Conservation (phyloP, 2,329 filamentous ascomycete species). For the Diplodia seriata region DNA sequence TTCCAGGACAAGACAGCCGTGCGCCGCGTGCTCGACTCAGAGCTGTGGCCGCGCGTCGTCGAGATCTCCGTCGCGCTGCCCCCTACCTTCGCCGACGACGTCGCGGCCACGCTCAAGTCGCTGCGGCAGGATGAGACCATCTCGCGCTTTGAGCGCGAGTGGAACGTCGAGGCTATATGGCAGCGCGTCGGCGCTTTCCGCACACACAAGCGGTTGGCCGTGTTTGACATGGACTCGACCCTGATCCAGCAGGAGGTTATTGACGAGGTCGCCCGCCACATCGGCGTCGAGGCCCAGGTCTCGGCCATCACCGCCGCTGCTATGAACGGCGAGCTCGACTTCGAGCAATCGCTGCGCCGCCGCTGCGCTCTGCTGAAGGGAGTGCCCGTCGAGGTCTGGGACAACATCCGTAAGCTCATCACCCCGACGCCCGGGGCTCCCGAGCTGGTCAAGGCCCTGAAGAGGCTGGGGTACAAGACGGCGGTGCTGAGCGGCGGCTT, state of each 20-base stretch:
- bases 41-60: constrained; percentile 67
- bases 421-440: constrained; percentile 82
- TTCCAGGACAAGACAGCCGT: constrained; percentile 57
- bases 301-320: constrained; percentile 88
- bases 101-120: constrained; percentile 64
- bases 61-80: constrained; percentile 70
- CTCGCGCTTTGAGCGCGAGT: constrained; percentile 81
- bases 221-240: constrained; percentile 99
- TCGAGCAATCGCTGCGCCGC: constrained; percentile 80
- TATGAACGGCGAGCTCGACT: constrained; percentile 96
- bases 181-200: constrained; percentile 77
- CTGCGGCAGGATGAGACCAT: constrained; percentile 81
- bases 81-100: constrained; percentile 43
- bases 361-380: constrained; percentile 82
- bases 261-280: constrained; percentile 85
- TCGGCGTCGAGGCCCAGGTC: constrained; percentile 75
- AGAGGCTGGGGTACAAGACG: constrained; percentile 80
- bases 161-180: constrained; percentile 85
- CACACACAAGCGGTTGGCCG: constrained; percentile 81
- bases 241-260: constrained; percentile 98
- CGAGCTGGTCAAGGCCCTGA: constrained; percentile 75
- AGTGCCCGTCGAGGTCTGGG: constrained; percentile 78
- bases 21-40: constrained; percentile 64
- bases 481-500: constrained; percentile 94
- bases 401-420: constrained; percentile 75